Evolutionary conservation across 768 basidiomycete genomes (phyloP).

Genomic region (Candolleomyces eurysporus): DNA sequence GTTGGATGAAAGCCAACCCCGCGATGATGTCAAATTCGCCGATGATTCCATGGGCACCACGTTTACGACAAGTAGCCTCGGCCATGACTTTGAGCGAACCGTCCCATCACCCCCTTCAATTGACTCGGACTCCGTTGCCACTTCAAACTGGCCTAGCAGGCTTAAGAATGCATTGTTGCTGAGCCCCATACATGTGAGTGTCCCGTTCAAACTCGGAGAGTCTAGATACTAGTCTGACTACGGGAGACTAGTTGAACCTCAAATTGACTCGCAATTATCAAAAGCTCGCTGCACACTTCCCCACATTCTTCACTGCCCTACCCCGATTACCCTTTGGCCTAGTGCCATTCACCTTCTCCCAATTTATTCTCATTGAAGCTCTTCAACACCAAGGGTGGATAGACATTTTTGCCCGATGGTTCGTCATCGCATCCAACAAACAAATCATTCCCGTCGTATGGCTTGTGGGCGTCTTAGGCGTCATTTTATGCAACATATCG

Average conservation of each 20-base stretch:
- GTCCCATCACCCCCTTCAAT: neutral
- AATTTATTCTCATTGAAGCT: conserved; percentile 86
- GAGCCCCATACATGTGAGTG: no score
- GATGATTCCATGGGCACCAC: neutral
- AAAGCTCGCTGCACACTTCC: no score
- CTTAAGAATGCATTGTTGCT: no score
- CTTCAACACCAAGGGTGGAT: conserved; percentile 87
- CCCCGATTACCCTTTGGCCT: conserved; percentile 79
- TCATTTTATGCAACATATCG: no score
- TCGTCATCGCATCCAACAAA: conserved; percentile 59
- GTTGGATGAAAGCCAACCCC: neutral
- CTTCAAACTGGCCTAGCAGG: no score
- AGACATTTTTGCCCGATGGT: conserved; percentile 72
- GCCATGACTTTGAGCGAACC: neutral
- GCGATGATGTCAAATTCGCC: neutral
- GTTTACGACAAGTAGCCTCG: neutral
- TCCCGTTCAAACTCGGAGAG: no score
- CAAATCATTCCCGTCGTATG: no score
- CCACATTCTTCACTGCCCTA: conserved; percentile 65
- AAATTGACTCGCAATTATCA: no score
- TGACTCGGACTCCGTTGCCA: no score
- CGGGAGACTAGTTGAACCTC: no score
- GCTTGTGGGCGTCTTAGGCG: no score
- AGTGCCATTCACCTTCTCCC: conserved; percentile 90
- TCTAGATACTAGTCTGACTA: no score